A percentile compares a stretch with the other conserved stretches of the same genome.
Evolutionary conservation across 1,139 yeast genomes (phyloP).

Genomic region (Tardiomyces blankii): DNA sequence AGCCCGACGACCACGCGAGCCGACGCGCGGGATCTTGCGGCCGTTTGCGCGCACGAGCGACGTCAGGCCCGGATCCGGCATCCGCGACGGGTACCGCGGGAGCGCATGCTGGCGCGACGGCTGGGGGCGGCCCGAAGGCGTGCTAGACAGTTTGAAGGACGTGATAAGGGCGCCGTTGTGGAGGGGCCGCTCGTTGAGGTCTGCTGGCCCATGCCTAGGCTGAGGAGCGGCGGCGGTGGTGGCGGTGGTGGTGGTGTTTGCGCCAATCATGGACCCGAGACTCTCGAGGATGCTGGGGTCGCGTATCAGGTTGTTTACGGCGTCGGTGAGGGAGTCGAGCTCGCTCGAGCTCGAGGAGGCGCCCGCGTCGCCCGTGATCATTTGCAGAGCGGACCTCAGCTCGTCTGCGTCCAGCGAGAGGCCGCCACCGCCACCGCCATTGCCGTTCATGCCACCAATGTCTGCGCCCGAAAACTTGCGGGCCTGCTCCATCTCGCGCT

Average conservation of each 20-base stretch:
- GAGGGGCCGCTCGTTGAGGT: slow-evolving; percentile 4
- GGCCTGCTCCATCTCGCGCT: slow-evolving; percentile 14
- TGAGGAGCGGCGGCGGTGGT: slow-evolving; percentile 4
- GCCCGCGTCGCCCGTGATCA: not conserved
- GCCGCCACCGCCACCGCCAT: slow-evolving; percentile 1
- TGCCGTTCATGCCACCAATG: not conserved
- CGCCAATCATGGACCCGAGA: slow-evolving; percentile 10
- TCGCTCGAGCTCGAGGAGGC: slow-evolving; percentile 2
- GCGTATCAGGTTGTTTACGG: slow-evolving; percentile 16
- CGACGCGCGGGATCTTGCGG: not conserved
- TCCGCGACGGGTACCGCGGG: slow-evolving; percentile 10
- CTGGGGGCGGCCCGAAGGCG: not conserved
- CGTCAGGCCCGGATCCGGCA: not conserved
- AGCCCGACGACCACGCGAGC: no score
- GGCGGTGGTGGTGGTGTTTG: slow-evolving; percentile 6
- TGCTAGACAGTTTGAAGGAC: not conserved
- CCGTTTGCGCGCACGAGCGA: not conserved
- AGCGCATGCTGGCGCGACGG: slow-evolving; percentile 5
- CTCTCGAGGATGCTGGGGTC: slow-evolving; percentile 18
- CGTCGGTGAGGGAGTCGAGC: slow-evolving; percentile 14
- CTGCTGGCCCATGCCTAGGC: slow-evolving; percentile 2
- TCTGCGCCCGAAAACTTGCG: not conserved
- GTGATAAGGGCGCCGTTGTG: not conserved
- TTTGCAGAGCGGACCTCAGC: not conserved
- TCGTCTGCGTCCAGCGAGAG: not conserved